phyloP scores from a whole-genome alignment of 2,329 filamentous ascomycete species.

The Venturia pyrina region DNA sequence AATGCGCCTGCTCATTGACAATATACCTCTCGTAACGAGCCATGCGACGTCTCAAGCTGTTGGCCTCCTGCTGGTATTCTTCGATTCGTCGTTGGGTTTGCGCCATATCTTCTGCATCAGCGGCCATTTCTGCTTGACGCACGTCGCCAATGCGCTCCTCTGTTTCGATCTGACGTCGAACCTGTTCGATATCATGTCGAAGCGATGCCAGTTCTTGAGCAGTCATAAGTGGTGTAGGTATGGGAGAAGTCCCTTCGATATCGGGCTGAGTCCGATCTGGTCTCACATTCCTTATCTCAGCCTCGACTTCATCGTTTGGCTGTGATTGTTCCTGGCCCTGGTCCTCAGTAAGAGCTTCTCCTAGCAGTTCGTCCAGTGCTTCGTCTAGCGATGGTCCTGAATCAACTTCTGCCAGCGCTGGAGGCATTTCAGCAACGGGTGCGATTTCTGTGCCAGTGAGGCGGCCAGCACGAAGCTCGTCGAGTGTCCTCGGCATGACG shows the following conservation, averaged over 20 bases:
- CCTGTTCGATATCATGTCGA: slow-evolving; percentile 6
- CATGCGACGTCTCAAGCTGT: not conserved
- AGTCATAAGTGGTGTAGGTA: not conserved
- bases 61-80: not conserved
- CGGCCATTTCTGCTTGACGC: not conserved
- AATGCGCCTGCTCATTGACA: not conserved
- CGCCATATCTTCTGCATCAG: not conserved
- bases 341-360: slow-evolving; percentile 16
- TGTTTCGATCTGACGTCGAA: not conserved
- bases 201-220: not conserved
- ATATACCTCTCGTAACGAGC: not conserved
- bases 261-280: not conserved
- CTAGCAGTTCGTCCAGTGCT: slow-evolving; percentile 24
- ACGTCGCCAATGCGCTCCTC: not conserved
- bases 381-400: slow-evolving; percentile 19
- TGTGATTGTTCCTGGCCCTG: not conserved
- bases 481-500: slow-evolving; percentile 35
- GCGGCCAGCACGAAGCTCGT: slow-evolving; percentile 29
- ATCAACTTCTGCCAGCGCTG: not conserved
- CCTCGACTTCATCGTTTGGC: not conserved
- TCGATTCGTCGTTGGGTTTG: not conserved
- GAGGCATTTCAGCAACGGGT: not conserved
- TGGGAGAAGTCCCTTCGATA: not conserved
- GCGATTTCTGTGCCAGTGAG: not conserved
- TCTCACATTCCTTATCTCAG: not conserved